Evolutionary conservation across 1,139 yeast genomes (phyloP).

Genomic region (Kurtzmaniella quercitrusa): DNA sequence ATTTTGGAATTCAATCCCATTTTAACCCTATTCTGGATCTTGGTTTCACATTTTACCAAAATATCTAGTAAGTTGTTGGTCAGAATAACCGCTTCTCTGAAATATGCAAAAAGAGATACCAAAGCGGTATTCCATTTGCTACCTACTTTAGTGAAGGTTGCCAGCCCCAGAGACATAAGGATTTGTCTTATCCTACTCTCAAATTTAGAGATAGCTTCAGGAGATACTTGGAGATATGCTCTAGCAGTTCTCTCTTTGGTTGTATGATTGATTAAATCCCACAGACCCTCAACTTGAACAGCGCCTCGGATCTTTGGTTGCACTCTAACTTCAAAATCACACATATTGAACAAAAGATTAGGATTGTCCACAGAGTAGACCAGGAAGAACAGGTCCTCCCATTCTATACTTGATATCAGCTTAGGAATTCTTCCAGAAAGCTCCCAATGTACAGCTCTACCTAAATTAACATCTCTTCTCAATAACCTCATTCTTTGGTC

Average conservation of each 20-base stretch:
- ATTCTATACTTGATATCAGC: conserved; percentile 65
- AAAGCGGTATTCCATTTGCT: conserved; percentile 96
- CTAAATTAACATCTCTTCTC: conserved; percentile 88
- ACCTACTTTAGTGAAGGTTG: conserved; percentile 92
- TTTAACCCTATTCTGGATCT: conserved; percentile 90
- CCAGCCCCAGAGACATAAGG: conserved; percentile 91
- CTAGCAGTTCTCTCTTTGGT: conserved; percentile 87
- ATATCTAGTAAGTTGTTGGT: conserved; percentile 77
- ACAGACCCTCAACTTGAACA: conserved; percentile 65
- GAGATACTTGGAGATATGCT: conserved; percentile 81
- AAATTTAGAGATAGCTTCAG: conserved; percentile 74
- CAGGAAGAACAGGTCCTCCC: conserved; percentile 82
- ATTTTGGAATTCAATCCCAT: conserved; percentile 94
- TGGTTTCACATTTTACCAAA: conserved; percentile 87
- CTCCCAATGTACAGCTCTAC: conserved; percentile 93
- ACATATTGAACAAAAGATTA: conserved; percentile 81
- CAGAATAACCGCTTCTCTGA: conserved; percentile 86
- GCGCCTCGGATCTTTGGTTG: conserved; percentile 65
- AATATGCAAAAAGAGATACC: conserved; percentile 81
- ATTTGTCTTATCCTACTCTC: conserved; percentile 84
- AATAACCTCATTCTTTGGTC: conserved; percentile 88
- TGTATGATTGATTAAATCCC: conserved; percentile 74
- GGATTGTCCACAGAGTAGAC: conserved; percentile 91
- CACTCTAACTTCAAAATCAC: conserved; percentile 91
- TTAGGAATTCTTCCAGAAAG: conserved; percentile 73